Evolutionary conservation across 345 rosid genomes (phyloP).

Genomic region (Citrus reticulata): DNA sequence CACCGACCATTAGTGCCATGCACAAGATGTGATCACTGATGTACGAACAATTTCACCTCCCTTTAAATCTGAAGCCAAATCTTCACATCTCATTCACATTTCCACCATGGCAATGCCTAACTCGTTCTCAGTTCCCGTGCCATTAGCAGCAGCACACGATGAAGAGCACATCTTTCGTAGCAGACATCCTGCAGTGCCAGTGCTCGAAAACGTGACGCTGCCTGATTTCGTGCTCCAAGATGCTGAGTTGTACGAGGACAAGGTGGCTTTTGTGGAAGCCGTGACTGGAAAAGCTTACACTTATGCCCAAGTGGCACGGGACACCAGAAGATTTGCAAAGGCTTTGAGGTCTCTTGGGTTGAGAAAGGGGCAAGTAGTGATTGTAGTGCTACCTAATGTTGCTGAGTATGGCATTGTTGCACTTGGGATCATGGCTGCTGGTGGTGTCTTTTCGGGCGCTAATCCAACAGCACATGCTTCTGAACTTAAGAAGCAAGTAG

Average conservation of each 20-base stretch:
- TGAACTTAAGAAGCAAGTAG: conserved; percentile 77
- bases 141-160: not conserved
- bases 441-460: conserved; percentile 87
- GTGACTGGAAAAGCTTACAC: conserved; percentile 68
- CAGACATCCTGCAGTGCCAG: conserved; percentile 50
- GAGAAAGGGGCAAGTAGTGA: conserved; percentile 75
- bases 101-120: conserved; percentile 17
- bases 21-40: conserved; percentile 13
- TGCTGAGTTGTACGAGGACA: conserved; percentile 60
- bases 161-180: conserved; percentile 66
- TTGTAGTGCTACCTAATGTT: conserved; percentile 81
- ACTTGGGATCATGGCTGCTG: conserved; percentile 88
- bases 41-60: not conserved
- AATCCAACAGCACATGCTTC: conserved; percentile 75
- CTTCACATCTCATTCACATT: not conserved
- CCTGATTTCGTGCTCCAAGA: conserved; percentile 85
- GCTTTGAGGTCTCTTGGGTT: conserved; percentile 78
- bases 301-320: conserved; percentile 61
- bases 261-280: conserved; percentile 82
- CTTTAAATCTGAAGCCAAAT: conserved; percentile 18
- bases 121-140: not conserved
- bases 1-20: conserved; percentile 26
- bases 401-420: conserved; percentile 85
- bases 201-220: conserved; percentile 59
- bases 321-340: conserved; percentile 65